Evolutionary conservation across 2,329 filamentous ascomycete genomes (phyloP).

Genomic region (Aspergillus ruber): DNA sequence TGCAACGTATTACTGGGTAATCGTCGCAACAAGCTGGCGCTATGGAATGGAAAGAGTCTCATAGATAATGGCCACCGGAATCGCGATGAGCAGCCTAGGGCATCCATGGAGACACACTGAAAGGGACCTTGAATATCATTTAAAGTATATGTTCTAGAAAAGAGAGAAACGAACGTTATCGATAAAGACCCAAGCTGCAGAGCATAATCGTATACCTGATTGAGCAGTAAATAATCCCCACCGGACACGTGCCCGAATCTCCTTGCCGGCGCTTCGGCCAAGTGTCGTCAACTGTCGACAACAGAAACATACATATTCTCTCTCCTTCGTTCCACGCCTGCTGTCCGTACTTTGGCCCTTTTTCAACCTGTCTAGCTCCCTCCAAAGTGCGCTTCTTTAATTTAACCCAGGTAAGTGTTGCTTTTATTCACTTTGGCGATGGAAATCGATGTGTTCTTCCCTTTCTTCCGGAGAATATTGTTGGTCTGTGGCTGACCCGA

Average conservation of each 20-base stretch:
- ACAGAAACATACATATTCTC: slow-evolving; percentile 13
- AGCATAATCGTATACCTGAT: no score
- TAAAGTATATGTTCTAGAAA: no score
- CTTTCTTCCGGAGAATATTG: slow-evolving; percentile 1
- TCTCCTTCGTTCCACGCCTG: slow-evolving; percentile 8
- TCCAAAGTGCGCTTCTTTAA: slow-evolving; percentile 16
- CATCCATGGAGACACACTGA: no score
- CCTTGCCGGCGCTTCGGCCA: slow-evolving; percentile 23
- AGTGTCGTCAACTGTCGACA: slow-evolving; percentile 17
- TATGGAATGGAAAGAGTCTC: no score
- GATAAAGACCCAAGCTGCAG: no score
- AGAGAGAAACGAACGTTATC: no score
- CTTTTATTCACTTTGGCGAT: background rate
- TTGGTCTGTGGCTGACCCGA: slow-evolving; percentile 7
- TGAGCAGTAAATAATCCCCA: background rate
- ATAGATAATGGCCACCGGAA: no score
- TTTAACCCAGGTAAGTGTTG: background rate
- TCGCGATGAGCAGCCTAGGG: no score
- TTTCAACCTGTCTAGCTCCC: slow-evolving; percentile 3
- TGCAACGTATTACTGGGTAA: no score
- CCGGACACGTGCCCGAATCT: background rate
- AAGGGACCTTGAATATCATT: no score
- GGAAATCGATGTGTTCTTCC: background rate
- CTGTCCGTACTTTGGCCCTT: slow-evolving; percentile 19
- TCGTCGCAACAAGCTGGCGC: no score